Evolutionary conservation across 2,329 filamentous ascomycete species (phyloP), one percentile per base, ranked within the genome.

Genomic region (Sarocladium strictum): DNA sequence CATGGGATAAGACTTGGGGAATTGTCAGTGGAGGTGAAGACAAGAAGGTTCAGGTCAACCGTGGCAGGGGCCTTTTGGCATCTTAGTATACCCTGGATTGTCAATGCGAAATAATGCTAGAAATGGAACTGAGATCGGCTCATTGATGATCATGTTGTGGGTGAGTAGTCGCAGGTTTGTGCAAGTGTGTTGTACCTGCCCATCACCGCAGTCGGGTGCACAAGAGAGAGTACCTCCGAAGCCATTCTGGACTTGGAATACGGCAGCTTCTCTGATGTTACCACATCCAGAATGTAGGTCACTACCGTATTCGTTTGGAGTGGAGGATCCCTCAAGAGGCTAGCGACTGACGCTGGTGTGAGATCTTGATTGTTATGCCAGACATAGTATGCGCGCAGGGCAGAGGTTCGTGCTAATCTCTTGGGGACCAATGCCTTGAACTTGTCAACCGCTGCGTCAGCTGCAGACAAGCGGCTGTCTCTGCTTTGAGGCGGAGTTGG

Each of bases 1-100:
- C 78, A 56, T 99, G 94, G 94, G 89, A 97, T 69, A 76, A 79
- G 67, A 81, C 84, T 6, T 84, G 95, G 65, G 95, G 94, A 1
- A 93, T 99, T 67, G 87, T 97, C 43, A 95, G 89, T 64, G 91
- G 78, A 41, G 91, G 93, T 15, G 92, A 97, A 78, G 94, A 99
- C 67, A 96, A 94, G 75, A 85, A 83, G 74, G 85, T 99, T 63
- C 94, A 99, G 76, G 84, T 99, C 57, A 97, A 99, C 70, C 79
- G 81, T 61, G 85, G 84, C 17, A 77, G 80, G 58, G 79, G 76
- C 55, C 60, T 82, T 41, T 64, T 80, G 43, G 64, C 67, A 32
- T 64, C 66, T 65, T 73, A 67, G 60, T 33, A 33, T 51, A 51
- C 29, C 47, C 29, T 19, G 47, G 23, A 14, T 47, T 49, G 32